Conservation (phyloP, 208 protist genomes). For the Acanthamoeba lenticulata region DNA sequence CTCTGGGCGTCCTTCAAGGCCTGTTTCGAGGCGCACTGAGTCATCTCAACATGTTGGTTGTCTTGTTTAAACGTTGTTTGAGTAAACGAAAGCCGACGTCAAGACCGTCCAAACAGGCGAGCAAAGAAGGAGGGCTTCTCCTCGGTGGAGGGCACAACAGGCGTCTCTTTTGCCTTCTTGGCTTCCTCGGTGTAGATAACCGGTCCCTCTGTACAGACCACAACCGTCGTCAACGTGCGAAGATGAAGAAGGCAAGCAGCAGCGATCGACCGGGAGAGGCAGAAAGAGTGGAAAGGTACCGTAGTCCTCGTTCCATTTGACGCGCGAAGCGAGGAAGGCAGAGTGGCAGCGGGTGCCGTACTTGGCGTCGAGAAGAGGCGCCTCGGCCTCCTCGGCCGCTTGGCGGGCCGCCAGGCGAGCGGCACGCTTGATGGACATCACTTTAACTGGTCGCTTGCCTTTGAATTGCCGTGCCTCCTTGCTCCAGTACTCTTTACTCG, state of each 20-base stretch:
- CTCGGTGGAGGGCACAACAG: neutral
- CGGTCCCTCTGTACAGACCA: neutral
- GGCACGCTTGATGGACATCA: neutral
- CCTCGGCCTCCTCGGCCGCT: neutral
- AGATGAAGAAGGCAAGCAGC: neutral
- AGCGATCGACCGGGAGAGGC: neutral
- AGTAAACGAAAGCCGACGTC: no score
- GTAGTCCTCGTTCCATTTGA: neutral
- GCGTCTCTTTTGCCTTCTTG: neutral
- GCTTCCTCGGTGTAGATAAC: neutral
- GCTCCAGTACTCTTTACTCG: neutral
- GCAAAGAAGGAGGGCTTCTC: slow-evolving; percentile 17
- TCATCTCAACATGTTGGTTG: no score
- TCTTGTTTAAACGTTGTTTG: no score
- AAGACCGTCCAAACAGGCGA: neutral
- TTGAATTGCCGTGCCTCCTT: neutral
- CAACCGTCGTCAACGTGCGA: neutral
- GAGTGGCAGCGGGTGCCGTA: neutral
- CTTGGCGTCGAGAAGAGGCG: neutral
- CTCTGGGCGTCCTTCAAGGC: slow-evolving; percentile 42
- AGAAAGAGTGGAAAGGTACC: no score
- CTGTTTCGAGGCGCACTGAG: no score
- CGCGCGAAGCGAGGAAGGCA: neutral
- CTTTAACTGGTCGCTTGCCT: neutral
- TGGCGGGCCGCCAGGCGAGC: neutral